These are phyloP conservation scores for Hirsutella thompsonii DNA, from an alignment of 2,329 filamentous ascomycete species.

Conservation along the genomic window DNA sequence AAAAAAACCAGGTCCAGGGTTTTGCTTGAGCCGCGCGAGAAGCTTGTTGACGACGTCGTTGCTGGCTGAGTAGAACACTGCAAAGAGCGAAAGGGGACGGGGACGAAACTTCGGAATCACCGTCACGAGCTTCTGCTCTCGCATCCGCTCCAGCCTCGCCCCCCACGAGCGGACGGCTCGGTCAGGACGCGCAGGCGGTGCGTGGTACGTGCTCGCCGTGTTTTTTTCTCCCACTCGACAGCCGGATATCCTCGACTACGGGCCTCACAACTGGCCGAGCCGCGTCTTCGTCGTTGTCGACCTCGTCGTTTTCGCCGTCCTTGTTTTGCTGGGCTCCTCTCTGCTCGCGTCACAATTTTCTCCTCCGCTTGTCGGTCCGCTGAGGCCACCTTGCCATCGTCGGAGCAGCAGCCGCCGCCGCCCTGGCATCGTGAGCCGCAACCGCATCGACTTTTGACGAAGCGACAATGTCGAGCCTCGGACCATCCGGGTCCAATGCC, in stretches of 20 bases:
- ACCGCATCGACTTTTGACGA: background rate
- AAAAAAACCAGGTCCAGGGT: slow-evolving; percentile 14
- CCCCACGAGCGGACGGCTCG: background rate
- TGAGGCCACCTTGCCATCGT: too few relatives aligned
- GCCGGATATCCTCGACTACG: background rate
- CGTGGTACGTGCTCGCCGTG: background rate
- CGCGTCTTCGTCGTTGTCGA: background rate
- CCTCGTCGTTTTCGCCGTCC: too few relatives aligned
- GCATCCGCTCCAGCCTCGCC: background rate
- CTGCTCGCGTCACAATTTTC: too few relatives aligned
- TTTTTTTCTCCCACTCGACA: background rate
- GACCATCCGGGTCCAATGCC: slow-evolving; percentile 35
- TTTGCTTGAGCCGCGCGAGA: slow-evolving; percentile 10
- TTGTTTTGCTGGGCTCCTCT: too few relatives aligned
- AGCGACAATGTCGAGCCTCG: slow-evolving; percentile 33
- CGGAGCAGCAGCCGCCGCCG: background rate
- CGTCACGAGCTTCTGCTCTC: background rate
- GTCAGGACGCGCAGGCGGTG: background rate
- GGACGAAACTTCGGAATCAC: slow-evolving; percentile 3
- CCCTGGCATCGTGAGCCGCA: background rate
- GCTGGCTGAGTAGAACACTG: background rate
- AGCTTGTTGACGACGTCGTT: slow-evolving; percentile 4
- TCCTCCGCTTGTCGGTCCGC: too few relatives aligned
- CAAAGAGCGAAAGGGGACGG: background rate
- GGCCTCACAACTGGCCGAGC: background rate